Base-by-base conservation (phyloP, 805 yeast species). In the Wickerhamiella kazuoi region DNA sequence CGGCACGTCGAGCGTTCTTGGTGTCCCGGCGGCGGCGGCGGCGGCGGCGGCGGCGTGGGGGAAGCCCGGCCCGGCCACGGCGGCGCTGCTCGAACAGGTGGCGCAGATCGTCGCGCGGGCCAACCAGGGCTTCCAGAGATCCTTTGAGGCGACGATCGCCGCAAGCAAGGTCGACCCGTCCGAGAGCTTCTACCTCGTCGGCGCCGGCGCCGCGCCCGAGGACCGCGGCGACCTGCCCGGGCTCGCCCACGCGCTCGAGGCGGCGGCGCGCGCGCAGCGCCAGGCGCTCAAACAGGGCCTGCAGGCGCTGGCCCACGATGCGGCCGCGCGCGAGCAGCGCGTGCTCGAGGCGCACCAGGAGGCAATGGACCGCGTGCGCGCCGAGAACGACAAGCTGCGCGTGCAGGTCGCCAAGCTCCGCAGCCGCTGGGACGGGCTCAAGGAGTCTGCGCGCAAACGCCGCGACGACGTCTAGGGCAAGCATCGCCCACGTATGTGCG, bases 371-470 rank as follows among this genome's bases (percentile, higher is more conserved):
- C 36, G 50, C 34, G 41, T 50, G 35, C 42, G 52, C 13, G 50
- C 53, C 9, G 53, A 50, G 37, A 50, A 49, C 41, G 53, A 50
- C 37, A 39, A 41, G 29, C 44, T 50, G 19, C 36, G 36, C 30
- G 61, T 61, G 35, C 74, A 76, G 46, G 65, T 64, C 4, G 60
- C 62, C 2, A 67, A 68, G 41, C 53, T 75, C 39, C 72, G 70
- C 44, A 70, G 70, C 42, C 55, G 80, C 29, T 77, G 83, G 83
- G 73, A 76, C 47, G 71, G 67, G 18, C 55, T 76, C 21, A 76
- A 75, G 17, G 76, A 75, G 50, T 71, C 73, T 46, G 82, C 82
- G 1, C 62, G 73, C 41, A 72, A 60, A 47, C 63, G 70, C 45
- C 63, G 65, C 48, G 69, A 52, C 41, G 41, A 20, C 32, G 32